Conservation (phyloP, 1,139 yeast species). For the Zygoascus hellenicus region DNA sequence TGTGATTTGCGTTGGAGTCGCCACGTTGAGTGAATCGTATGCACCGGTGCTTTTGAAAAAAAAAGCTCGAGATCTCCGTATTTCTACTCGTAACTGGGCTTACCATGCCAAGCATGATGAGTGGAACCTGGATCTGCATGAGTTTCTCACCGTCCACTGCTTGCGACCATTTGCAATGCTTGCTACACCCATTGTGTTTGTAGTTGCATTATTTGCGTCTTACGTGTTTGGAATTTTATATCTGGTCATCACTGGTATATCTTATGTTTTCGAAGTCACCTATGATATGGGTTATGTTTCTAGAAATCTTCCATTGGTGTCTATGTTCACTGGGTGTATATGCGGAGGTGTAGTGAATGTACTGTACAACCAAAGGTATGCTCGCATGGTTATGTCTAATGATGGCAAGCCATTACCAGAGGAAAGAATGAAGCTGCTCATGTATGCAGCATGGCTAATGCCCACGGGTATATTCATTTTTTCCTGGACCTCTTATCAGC, state of each 20-base stretch:
- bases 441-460: conserved; percentile 41
- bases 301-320: conserved; percentile 51
- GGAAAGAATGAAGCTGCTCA: conserved; percentile 50
- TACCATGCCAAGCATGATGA: conserved; percentile 42
- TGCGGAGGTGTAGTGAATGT: conserved; percentile 45
- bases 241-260: conserved; percentile 37
- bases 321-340: conserved; percentile 52
- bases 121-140: conserved; percentile 36
- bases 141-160: conserved; percentile 38
- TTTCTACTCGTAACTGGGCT: conserved; percentile 51
- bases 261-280: conserved; percentile 32
- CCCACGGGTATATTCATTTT: conserved; percentile 70
- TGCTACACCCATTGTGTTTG: conserved; percentile 41
- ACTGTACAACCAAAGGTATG: conserved; percentile 32
- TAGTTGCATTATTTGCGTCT: conserved; percentile 40
- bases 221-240: conserved; percentile 45
- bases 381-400: conserved; percentile 31
- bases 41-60: conserved; percentile 56
- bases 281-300: conserved; percentile 39
- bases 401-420: conserved; percentile 51
- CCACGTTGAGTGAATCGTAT: conserved; percentile 66
- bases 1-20: conserved; percentile 42
- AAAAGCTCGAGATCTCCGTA: conserved; percentile 53
- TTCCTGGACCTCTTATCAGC: conserved; percentile 59
- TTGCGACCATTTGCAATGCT: conserved; percentile 43